Evolutionary conservation across 176 grass and related monocot species (phyloP).

Genomic region (Lolium rigidum): DNA sequence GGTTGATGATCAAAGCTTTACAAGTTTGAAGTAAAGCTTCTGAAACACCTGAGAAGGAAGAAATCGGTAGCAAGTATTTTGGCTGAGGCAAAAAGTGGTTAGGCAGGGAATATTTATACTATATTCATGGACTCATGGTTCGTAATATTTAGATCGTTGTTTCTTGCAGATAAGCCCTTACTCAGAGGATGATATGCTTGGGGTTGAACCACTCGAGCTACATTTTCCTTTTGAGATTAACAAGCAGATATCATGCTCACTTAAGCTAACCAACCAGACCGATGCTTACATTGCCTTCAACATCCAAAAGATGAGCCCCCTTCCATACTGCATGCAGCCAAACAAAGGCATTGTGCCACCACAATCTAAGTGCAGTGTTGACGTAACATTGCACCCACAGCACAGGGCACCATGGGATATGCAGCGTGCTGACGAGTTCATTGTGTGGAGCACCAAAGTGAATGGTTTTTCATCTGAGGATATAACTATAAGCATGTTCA

Average conservation of each 20-base stretch:
- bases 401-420: background rate
- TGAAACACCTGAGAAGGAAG: too few species aligned
- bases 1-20: too few species aligned
- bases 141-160: background rate
- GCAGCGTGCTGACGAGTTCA: background rate
- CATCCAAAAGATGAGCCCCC: background rate
- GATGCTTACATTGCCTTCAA: background rate
- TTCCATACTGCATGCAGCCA: background rate
- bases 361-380: background rate
- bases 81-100: too few species aligned
- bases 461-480: background rate
- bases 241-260: background rate
- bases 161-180: background rate
- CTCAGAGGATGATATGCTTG: background rate
- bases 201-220: slow-evolving; percentile 1
- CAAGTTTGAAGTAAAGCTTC: too few species aligned
- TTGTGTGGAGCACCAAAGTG: background rate
- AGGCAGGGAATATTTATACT: background rate
- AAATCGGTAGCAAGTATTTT: too few species aligned
- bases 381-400: slow-evolving; percentile 14
- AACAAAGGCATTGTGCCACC: background rate
- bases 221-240: background rate
- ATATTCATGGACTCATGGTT: background rate
- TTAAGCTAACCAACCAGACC: background rate
- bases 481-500: background rate